Evolutionary conservation across 192 early-diverging fungal species (phyloP), one percentile per base, ranked within the genome.

Genomic region (Coemansia sp.): DNA sequence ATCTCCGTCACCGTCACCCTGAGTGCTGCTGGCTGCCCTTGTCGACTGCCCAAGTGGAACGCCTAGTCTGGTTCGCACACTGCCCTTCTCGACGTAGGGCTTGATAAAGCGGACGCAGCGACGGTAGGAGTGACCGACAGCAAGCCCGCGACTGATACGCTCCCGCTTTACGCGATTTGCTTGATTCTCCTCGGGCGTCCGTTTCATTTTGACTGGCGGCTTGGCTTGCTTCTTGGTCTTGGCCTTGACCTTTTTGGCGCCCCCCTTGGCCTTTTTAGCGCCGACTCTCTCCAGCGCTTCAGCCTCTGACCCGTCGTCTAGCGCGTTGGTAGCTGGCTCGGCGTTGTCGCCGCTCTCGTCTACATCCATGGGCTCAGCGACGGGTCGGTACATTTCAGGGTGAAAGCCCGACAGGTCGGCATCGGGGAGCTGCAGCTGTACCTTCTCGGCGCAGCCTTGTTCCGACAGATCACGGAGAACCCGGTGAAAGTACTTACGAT

Each of bases 61-160:
- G 6, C 82, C 82, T 8, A 79, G 4, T 6, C 76, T 67, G 1
- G 68, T 57, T 0, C 69, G 61, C n/a, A 54, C 54, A 15, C 27
- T 71, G 44, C 8, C 27, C 27, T 65, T 72, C 7, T 36, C 29
- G 18, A 59, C 66, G 52, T 77, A 79, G 12, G 77, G 77, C 70
- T 77, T 85, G 22, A 85, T 43, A 31, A 79, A 68, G 20, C 75
- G 82, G 36, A 74, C 47, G 52, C 82, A 85, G 8, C 82, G 77
- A n/a, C 75, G 77, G 27, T 66, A 74, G 18, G 70, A 65, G 42
- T 79, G 55, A 0, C 77, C 82, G 0, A 70, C 59, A 10, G 34
- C 54, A 22, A 62, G 46, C 9, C 54, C 27, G n/a, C 43, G 46
- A 3, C 41, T 6, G n/a, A 33, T 8, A 0, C 61, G 34, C 8